Conservation (phyloP, 805 yeast species). For the Scheffersomyces lignosus region DNA sequence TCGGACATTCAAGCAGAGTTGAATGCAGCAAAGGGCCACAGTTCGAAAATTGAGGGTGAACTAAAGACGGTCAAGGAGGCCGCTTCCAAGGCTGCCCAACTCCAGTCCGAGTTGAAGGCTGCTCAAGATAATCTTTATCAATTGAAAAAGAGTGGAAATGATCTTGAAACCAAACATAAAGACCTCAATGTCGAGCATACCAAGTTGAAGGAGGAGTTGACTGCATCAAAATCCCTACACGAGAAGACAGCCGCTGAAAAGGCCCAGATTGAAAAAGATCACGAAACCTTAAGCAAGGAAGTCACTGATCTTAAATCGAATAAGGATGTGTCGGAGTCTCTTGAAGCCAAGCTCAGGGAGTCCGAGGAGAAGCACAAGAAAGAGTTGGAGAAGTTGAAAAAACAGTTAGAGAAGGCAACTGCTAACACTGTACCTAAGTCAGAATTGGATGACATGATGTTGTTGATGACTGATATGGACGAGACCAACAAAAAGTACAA, state of each 20-base stretch:
- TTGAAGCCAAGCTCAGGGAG: constrained; percentile 1
- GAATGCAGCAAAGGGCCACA: neutral
- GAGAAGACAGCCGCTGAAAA: constrained; percentile 1
- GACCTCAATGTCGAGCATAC: neutral
- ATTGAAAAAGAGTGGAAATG: neutral
- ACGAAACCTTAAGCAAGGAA: neutral
- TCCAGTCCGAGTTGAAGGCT: no score
- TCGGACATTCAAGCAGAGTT: neutral
- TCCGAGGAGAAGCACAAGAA: constrained; percentile 1
- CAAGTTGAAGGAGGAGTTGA: constrained; percentile 1
- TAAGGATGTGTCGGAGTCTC: neutral
- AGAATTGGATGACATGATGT: constrained; percentile 72
- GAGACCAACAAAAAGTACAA: constrained; percentile 63
- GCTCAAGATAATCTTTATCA: neutral
- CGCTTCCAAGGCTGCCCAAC: no score
- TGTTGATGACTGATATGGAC: constrained; percentile 75
- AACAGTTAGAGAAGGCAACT: constrained; percentile 12
- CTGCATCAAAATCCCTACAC: neutral
- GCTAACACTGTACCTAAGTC: constrained; percentile 41
- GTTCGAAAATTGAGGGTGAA: neutral
- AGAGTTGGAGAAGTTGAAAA: constrained; percentile 6
- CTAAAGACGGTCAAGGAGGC: neutral
- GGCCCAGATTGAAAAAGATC: constrained; percentile 1
- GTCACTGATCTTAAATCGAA: neutral
- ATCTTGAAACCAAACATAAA: neutral